Base-by-base conservation (phyloP, 78 protist genomes). In the Planoprotostelium fungivorum region DNA sequence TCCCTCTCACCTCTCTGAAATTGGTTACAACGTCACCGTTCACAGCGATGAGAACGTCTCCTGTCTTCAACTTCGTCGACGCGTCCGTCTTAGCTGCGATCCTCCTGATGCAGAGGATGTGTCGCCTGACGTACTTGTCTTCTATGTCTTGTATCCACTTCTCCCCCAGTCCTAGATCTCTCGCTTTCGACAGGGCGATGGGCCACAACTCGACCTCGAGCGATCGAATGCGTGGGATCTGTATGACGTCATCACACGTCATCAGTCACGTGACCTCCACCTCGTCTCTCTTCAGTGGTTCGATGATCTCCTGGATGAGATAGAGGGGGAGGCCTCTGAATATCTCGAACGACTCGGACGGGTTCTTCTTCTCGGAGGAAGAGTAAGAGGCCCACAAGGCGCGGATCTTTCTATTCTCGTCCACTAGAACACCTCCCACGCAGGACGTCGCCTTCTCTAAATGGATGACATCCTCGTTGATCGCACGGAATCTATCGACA, bases 181-280 rank as follows among this genome's bases (percentile, higher is more conserved):
- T 1, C 0, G 91, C 87, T 28, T 1, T 83, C 29, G 36, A 10
- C 35, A 83, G 34, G 28, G 36, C 37, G 9, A 83, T 83, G 37
- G 91, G 91, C 91, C 91, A 29, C 84, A 63, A 0, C 73, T 90
- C 92, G 25, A 38, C 83, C 29, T 90, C 92, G 29, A 90, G 88
- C 10, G 88, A 29, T 36, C 88, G 16, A 10, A 29, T 1, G 16
- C 23, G 1, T 38, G 34, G 16, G 84, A 1, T 37, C 23, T 63
- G 16, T 35, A 29, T 35, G 36, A 73, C 1, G 29, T 31, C 35
- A 23, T 63, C 36, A 0, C 5, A 0, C 29, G 16, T 0, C 1
- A 28, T 10, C 5, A 0, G 29, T 73, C 35, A 0, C 90, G 37
- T 23, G 87, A 51, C 73, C 31, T 51, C 73, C 37, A 36, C 87